These are phyloP conservation scores for Tillandsia leiboldiana DNA, from an alignment of 176 grass and related monocot genomes.

Conservation along the genomic window DNA sequence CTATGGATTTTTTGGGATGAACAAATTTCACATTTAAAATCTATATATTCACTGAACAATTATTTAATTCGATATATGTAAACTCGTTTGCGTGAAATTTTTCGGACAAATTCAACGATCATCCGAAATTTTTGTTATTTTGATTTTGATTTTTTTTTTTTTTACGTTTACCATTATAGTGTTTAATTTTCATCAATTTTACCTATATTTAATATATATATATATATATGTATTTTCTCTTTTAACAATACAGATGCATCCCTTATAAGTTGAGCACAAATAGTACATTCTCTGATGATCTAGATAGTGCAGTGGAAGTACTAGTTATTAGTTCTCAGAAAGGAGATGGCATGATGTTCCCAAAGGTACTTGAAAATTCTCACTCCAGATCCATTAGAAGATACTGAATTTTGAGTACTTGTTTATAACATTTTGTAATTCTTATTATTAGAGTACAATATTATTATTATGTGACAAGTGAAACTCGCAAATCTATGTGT, in stretches of 20 bases:
- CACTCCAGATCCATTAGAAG: neutral
- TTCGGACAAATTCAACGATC: no score
- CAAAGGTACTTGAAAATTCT: slow-evolving; percentile 18
- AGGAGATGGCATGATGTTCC: slow-evolving; percentile 45
- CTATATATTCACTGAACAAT: no score
- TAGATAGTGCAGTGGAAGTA: slow-evolving; percentile 33
- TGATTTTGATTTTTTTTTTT: neutral
- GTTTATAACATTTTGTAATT: neutral
- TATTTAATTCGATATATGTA: no score
- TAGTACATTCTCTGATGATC: slow-evolving; percentile 16
- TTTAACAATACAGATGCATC: slow-evolving; percentile 30
- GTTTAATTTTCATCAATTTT: neutral
- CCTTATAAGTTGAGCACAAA: slow-evolving; percentile 32
- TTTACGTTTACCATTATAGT: neutral
- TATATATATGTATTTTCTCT: neutral
- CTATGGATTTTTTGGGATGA: neutral
- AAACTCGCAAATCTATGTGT: neutral
- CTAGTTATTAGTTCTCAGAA: slow-evolving; percentile 45
- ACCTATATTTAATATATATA: neutral
- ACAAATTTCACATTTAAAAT: no score
- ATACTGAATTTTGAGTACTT: neutral
- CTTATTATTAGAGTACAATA: neutral
- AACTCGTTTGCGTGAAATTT: no score
- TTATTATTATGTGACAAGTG: neutral
- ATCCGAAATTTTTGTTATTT: no score